These are phyloP conservation scores for Escovopsis sp. DNA, from an alignment of 2,329 filamentous ascomycete genomes.

Conservation along the genomic window DNA sequence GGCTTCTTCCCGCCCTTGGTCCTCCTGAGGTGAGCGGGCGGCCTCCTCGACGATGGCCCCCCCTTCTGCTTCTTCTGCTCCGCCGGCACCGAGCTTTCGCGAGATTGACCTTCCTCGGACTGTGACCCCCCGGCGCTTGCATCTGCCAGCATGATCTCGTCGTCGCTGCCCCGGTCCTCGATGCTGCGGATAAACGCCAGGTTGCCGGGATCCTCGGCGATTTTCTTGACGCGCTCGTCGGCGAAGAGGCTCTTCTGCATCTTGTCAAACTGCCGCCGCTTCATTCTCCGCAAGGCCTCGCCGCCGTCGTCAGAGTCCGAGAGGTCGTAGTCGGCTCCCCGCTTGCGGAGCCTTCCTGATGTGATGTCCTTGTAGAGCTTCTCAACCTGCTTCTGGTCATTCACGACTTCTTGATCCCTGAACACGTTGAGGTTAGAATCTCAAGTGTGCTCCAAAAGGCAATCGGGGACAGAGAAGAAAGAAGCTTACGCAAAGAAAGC, in stretches of 20 bases:
- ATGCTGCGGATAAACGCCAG: constrained; percentile 82
- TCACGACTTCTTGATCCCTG: constrained; percentile 63
- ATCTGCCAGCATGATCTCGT: constrained; percentile 60
- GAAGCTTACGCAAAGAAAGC: constrained; percentile 69
- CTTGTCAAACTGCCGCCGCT: constrained; percentile 75
- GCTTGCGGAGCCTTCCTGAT: constrained; percentile 72
- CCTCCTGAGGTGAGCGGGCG: constrained; percentile 46
- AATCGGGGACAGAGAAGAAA: not conserved
- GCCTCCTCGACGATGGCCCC: constrained; percentile 27
- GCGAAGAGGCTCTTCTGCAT: constrained; percentile 80
- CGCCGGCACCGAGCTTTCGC: constrained; percentile 10
- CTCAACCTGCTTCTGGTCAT: constrained; percentile 76
- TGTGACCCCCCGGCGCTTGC: constrained; percentile 13
- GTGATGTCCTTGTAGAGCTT: constrained; percentile 90
- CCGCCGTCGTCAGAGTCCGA: constrained; percentile 85
- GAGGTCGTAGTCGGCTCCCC: constrained; percentile 68
- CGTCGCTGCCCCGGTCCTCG: constrained; percentile 63
- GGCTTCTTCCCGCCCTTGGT: constrained; percentile 52
- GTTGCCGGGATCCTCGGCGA: constrained; percentile 78
- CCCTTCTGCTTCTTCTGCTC: constrained; percentile 25
- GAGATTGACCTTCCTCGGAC: constrained; percentile 24
- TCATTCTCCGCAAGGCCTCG: constrained; percentile 62
- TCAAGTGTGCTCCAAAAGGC: not conserved
- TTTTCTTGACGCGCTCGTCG: constrained; percentile 81
- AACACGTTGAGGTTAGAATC: constrained; percentile 7